A percentile compares a stretch with the other conserved stretches of the same genome.
phyloP scores from a whole-genome alignment of 2,329 filamentous ascomycete genomes.

The Cladophialophora exuberans region DNA sequence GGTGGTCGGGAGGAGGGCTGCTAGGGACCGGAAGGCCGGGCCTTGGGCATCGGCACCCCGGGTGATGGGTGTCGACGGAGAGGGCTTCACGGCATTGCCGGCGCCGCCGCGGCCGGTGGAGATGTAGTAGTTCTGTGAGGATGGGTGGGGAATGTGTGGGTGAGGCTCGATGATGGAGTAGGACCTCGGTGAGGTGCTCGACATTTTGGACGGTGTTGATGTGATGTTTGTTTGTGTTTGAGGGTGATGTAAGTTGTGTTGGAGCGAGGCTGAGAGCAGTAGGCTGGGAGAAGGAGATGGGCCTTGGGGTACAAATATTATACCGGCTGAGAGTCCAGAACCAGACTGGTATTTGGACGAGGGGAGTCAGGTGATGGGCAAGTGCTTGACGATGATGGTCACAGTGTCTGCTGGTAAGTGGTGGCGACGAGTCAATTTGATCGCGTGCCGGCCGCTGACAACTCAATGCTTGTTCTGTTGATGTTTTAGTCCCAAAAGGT shows the following conservation, averaged over 20 bases:
- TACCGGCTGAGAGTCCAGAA: too few relatives aligned
- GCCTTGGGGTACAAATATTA: too few relatives aligned
- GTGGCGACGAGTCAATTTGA: too few relatives aligned
- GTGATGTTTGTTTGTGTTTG: conserved; percentile 20
- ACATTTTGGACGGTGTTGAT: conserved; percentile 33
- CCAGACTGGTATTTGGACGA: too few relatives aligned
- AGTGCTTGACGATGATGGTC: too few relatives aligned
- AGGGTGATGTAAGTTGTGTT: not conserved
- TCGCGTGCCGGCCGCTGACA: too few relatives aligned
- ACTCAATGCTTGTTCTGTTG: too few relatives aligned
- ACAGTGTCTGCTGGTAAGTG: too few relatives aligned
- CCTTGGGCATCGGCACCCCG: conserved; percentile 47
- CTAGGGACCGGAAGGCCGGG: conserved; percentile 49
- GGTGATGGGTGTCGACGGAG: conserved; percentile 53
- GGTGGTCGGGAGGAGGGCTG: conserved; percentile 44
- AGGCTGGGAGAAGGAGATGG: too few relatives aligned
- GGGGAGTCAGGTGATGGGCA: too few relatives aligned
- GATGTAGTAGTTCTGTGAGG: conserved; percentile 49
- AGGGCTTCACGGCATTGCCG: conserved; percentile 62
- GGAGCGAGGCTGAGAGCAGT: not conserved
- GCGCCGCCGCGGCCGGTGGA: conserved; percentile 65
- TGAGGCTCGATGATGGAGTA: conserved; percentile 66
- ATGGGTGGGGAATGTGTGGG: conserved; percentile 60
- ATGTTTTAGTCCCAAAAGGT: too few relatives aligned
- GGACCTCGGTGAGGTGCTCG: conserved; percentile 39